Evolutionary conservation across 805 yeast species (phyloP).

Genomic region (Candida pseudofarinosa): DNA sequence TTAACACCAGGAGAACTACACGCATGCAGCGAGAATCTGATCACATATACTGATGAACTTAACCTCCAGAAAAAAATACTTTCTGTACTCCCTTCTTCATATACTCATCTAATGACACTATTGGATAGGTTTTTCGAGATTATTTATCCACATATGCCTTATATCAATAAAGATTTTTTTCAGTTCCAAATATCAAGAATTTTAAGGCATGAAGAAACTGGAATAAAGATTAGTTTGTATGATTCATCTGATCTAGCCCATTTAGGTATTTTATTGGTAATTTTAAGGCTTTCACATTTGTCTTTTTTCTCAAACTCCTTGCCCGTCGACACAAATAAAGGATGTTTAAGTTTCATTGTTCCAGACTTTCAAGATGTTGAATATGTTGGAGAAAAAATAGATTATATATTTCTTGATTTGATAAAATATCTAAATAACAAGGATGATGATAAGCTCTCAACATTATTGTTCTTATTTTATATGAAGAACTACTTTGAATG

Average conservation of each 20-base stretch:
- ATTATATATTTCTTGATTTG: not conserved
- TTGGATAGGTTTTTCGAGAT: slow-evolving; percentile 20
- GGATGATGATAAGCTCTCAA: not conserved
- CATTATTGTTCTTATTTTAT: not conserved
- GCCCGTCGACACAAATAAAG: not conserved
- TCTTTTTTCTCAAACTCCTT: slow-evolving; percentile 15
- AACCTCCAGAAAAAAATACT: slow-evolving; percentile 5
- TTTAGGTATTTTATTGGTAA: slow-evolving; percentile 16
- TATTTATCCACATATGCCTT: slow-evolving; percentile 23
- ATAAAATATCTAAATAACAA: too few species aligned
- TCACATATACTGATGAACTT: too few species aligned
- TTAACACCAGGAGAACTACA: too few species aligned
- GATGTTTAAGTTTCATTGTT: not conserved
- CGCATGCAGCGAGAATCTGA: too few species aligned
- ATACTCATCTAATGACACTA: slow-evolving; percentile 20
- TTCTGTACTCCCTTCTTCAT: slow-evolving; percentile 21
- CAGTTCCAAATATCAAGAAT: slow-evolving; percentile 14
- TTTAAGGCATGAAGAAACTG: slow-evolving; percentile 5
- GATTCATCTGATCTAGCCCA: slow-evolving; percentile 6
- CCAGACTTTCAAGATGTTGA: not conserved
- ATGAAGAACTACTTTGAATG: not conserved
- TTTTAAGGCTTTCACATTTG: slow-evolving; percentile 17
- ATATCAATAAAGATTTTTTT: slow-evolving; percentile 23
- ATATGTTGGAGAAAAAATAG: not conserved
- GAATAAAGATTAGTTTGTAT: not conserved